These are phyloP conservation scores for Gonapodya prolifera DNA, from an alignment of 192 early-diverging fungal genomes.

Conservation along the genomic window DNA sequence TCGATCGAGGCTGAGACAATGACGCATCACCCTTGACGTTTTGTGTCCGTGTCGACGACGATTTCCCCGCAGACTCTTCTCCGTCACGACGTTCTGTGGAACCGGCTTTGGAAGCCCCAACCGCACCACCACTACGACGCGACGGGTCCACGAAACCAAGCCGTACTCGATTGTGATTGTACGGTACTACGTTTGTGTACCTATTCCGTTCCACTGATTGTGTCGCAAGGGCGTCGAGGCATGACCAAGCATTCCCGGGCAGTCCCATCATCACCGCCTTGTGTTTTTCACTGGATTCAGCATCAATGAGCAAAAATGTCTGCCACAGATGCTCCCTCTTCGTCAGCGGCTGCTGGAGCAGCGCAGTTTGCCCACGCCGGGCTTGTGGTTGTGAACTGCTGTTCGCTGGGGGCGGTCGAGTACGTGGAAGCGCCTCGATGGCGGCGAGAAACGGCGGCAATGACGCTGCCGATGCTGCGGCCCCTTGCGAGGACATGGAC, in stretches of 20 bases:
- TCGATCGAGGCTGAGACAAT: not conserved
- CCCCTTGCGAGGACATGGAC: no score
- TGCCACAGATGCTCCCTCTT: not conserved
- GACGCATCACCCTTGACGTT: not conserved
- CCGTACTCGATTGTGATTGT: not conserved
- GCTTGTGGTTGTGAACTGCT: not conserved
- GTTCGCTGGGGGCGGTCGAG: not conserved
- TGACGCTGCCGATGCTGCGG: no score
- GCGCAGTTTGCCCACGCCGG: not conserved
- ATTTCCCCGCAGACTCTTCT: no score
- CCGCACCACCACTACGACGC: not conserved
- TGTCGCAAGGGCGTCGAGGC: not conserved
- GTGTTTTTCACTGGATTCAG: not conserved
- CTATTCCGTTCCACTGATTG: not conserved
- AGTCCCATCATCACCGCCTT: not conserved
- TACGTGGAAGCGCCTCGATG: not conserved
- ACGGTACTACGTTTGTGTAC: not conserved
- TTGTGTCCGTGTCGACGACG: not conserved
- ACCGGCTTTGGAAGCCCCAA: not conserved
- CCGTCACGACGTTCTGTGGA: not conserved
- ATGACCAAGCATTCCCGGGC: not conserved
- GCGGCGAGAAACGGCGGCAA: not conserved
- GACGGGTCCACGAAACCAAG: not conserved
- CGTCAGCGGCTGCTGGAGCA: not conserved
- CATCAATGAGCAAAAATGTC: not conserved